Evolutionary conservation across 2,329 filamentous ascomycete genomes (phyloP), one percentile per base, ranked within the genome.

Genomic region (Microascus cirrosus): DNA sequence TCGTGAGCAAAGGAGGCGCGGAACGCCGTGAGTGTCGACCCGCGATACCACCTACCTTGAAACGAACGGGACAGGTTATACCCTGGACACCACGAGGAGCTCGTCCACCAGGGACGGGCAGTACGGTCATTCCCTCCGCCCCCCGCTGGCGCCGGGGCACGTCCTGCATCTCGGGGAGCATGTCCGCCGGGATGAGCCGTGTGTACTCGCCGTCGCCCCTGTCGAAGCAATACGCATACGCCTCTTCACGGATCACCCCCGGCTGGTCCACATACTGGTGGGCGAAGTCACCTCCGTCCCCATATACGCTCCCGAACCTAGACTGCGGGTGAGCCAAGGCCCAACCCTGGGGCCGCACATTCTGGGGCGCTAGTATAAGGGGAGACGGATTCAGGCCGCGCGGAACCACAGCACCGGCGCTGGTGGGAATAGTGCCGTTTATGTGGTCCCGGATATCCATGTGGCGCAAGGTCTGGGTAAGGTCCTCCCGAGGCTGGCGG

Each of bases 151-250:
- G 58, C 1, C 71, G 63, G 1, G 77, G 74, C 4, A 84, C 69
- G 52, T 75, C 73, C 6, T 67, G 62, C 36, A 77, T 64, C 3
- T 69, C 65, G 0, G 75, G 77, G 12, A 84, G 67, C 68, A 74
- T 71, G 60, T 85, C 82, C 0, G 77, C 81, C 0, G 79, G 79
- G 15, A 84, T 70, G 0, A 85, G 74, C 2, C 77, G 72, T 5
- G 81, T 83, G 59, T 74, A 78, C 53, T 71, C 68, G 3, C 81
- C 81, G 59, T 82, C 75, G 10, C 76, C 76, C 7, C 81, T 74
- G 56, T 78, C 74, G 56, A 79, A 74, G 61, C 74, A 82, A 65
- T 84, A 84, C 1, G 71, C 74, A 58, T 73, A 77, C 15, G 59
- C 66, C 35, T 53, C 56, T 2, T 59, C 36, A 25, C 39, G 18